Evolutionary conservation across 2,329 filamentous ascomycete genomes (phyloP), one percentile per base, ranked within the genome.

Genomic region (Botrytis deweyae): DNA sequence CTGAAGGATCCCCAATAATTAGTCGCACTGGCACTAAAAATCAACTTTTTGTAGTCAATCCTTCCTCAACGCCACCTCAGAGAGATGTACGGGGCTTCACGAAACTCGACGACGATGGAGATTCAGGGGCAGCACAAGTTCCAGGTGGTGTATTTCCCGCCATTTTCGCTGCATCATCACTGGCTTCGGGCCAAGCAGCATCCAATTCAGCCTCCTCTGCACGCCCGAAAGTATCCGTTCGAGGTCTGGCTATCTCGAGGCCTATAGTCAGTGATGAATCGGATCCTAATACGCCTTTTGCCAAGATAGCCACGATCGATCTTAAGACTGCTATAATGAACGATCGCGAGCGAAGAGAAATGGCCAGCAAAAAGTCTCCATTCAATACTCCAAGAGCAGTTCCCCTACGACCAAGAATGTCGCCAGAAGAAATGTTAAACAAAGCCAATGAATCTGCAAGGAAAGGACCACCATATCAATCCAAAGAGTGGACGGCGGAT

Each of bases 41-140:
- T 71, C 77, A 78, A n/a, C 70, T 80, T 5, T 81, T 80, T 62
- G 78, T 81, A 49, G 80, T 80, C 14, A 81, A 81, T 59, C 79
- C 78, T 42, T 81, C 80, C 7, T 64, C 74, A 12, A 79, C 78
- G 22, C 77, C 79, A 49, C 73, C 70, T 10, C 64, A 69, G 67
- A 70, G 74, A 36, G 75, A 78, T 70, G 74, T 72, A 4, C 73
- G 73, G 66, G 78, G 78, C 1, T 78, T 78, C 33, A 78, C 77
- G 25, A 79, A 78, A 72, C 73, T 78, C 61, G 74, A 63, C 55
- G 62, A 61, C 44, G 49, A 42, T 76, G 29, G 68, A 70, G n/a
- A 73, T 65, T n/a, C 63, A 69, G 61, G 72, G 66, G 42, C 20
- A 52, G 72, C 33, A 22, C 75, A 78, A 64, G 77, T 76, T 6